phyloP scores from a whole-genome alignment of 805 yeast species.

The Saturnispora hagleri region DNA sequence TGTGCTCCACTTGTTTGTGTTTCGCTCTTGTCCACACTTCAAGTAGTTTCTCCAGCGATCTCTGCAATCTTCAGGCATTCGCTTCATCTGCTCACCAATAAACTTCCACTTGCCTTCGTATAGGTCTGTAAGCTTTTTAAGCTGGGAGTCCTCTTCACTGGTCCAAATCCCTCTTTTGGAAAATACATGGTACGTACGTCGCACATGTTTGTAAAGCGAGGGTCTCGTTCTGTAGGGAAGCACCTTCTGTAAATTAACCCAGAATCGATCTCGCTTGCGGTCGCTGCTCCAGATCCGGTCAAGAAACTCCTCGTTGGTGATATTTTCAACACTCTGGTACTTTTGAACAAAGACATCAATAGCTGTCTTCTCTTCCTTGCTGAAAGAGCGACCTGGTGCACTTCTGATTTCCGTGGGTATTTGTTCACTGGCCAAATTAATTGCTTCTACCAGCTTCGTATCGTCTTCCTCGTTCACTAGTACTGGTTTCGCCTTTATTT shows the following conservation, averaged over 20 bases:
- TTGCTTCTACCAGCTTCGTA: neutral
- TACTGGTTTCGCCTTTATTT: neutral
- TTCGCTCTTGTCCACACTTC: slow-evolving; percentile 76
- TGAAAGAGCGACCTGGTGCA: slow-evolving; percentile 37
- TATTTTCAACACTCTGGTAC: slow-evolving; percentile 53
- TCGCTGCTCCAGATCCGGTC: slow-evolving; percentile 82
- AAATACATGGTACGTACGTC: slow-evolving; percentile 82
- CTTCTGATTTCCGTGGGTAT: slow-evolving; percentile 37
- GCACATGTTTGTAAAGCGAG: slow-evolving; percentile 83
- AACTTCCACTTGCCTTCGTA: slow-evolving; percentile 82
- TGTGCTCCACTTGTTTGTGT: slow-evolving; percentile 68
- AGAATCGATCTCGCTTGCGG: slow-evolving; percentile 77
- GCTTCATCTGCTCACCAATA: slow-evolving; percentile 68
- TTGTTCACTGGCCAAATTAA: slow-evolving; percentile 18
- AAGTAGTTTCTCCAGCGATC: slow-evolving; percentile 95
- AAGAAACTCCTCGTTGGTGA: slow-evolving; percentile 63
- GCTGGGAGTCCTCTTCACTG: slow-evolving; percentile 61
- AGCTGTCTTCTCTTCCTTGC: slow-evolving; percentile 57
- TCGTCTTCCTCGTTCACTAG: neutral
- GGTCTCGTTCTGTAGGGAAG: slow-evolving; percentile 83
- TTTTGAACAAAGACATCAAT: slow-evolving; percentile 65
- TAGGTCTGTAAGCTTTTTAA: slow-evolving; percentile 53
- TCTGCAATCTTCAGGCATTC: slow-evolving; percentile 98
- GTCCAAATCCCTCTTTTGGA: slow-evolving; percentile 89
- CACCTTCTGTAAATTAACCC: slow-evolving; percentile 76